Percentiles rank a stretch among this genome's conserved stretches.
These are phyloP conservation scores for Pilaira anomala DNA, from an alignment of 192 early-diverging fungal species.

Conservation along the genomic window DNA sequence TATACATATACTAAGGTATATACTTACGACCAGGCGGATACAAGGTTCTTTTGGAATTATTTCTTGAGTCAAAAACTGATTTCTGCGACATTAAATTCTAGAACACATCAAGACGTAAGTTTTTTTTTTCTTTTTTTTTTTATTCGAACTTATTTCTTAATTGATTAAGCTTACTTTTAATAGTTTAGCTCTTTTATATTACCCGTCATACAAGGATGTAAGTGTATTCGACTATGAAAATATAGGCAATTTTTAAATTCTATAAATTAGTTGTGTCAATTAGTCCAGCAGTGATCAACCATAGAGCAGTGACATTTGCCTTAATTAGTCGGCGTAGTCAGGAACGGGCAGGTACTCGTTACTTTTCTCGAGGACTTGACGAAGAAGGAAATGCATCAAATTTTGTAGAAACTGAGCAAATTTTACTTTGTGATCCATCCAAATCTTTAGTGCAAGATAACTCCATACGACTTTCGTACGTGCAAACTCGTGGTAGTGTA, in stretches of 20 bases:
- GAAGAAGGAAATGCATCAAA: conserved; percentile 89
- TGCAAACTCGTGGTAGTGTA: conserved; percentile 93
- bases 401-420: conserved; percentile 96
- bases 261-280: conserved; percentile 59
- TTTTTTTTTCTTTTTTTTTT: conserved; percentile 22
- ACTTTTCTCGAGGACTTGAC: conserved; percentile 91
- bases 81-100: conserved; percentile 32
- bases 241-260: conserved; percentile 2
- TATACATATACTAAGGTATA: too few relatives aligned
- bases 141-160: conserved; percentile 1
- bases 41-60: conserved; percentile 91
- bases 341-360: conserved; percentile 85
- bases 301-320: conserved; percentile 68
- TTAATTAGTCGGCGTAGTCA: conserved; percentile 81
- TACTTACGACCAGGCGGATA: conserved; percentile 57
- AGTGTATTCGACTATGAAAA: conserved; percentile 15
- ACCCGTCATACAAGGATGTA: conserved; percentile 90
- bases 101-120: conserved; percentile 15
- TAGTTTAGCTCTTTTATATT: conserved; percentile 79
- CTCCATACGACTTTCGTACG: conserved; percentile 57
- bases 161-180: too few relatives aligned
- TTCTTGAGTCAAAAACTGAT: conserved; percentile 67
- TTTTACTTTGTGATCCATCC: conserved; percentile 63
- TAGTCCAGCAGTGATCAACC: conserved; percentile 54
- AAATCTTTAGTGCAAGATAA: conserved; percentile 30